Conservation (phyloP, 2,329 filamentous ascomycete genomes). For the Penicillium sp. region DNA sequence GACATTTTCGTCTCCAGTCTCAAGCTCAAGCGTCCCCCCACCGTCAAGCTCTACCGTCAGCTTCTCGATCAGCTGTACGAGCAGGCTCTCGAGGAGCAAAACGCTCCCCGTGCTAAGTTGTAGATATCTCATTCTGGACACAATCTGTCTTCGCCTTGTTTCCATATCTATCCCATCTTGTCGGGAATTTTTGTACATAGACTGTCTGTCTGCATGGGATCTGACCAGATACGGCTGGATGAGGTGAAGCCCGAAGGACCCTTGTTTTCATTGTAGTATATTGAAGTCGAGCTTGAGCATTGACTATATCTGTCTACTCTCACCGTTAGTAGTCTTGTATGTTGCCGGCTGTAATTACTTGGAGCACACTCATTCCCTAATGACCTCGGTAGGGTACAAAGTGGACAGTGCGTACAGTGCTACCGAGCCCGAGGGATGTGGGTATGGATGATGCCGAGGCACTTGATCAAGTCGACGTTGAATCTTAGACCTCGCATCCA, state of each 20-base stretch:
- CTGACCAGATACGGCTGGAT: too few relatives aligned
- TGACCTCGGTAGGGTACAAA: too few relatives aligned
- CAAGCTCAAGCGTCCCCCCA: slow-evolving; percentile 72
- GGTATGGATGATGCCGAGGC: too few relatives aligned
- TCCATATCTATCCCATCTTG: slow-evolving; percentile 3
- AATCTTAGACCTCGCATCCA: too few relatives aligned
- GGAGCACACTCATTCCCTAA: too few relatives aligned
- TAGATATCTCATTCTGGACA: slow-evolving; percentile 24
- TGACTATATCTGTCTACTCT: not conserved
- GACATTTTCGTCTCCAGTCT: slow-evolving; percentile 51
- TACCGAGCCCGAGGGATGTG: too few relatives aligned
- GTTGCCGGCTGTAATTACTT: not conserved
- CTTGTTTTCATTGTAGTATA: slow-evolving; percentile 16
- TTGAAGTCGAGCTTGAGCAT: not conserved
- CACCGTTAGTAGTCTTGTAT: not conserved
- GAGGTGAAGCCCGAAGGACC: not conserved
- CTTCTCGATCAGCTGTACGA: slow-evolving; percentile 65
- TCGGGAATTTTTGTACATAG: slow-evolving; percentile 11
- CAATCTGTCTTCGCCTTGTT: not conserved
- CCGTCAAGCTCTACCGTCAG: slow-evolving; percentile 63
- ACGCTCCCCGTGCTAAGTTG: slow-evolving; percentile 46
- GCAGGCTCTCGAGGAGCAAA: slow-evolving; percentile 51
- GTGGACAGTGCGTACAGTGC: too few relatives aligned
- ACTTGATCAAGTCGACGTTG: too few relatives aligned
- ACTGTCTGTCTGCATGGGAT: slow-evolving; percentile 3